phyloP scores from a whole-genome alignment of 176 grass and related monocot genomes.

The Rhynchospora pubera region DNA sequence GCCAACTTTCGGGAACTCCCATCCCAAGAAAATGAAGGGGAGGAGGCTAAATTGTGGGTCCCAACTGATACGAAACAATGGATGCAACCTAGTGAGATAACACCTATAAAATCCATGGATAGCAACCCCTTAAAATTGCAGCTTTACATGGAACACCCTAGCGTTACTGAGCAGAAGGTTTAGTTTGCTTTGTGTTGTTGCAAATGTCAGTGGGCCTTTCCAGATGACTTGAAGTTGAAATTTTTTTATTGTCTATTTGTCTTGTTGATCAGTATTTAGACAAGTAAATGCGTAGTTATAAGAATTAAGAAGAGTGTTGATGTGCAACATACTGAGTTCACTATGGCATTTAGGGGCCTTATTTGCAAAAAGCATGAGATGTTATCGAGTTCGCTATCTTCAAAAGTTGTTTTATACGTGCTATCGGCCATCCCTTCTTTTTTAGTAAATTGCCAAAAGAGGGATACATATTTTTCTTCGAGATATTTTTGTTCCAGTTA shows the following conservation, averaged over 20 bases:
- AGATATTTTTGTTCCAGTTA: too few relatives aligned
- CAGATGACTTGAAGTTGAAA: background rate
- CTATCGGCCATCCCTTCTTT: too few relatives aligned
- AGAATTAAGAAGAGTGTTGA: background rate
- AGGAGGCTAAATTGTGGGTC: conserved; percentile 52
- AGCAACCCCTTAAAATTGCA: conserved; percentile 75
- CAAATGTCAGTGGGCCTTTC: background rate
- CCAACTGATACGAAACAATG: conserved; percentile 75
- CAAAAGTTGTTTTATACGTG: too few relatives aligned
- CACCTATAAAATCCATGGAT: conserved; percentile 80
- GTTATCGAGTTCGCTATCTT: too few relatives aligned
- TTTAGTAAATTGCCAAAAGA: too few relatives aligned
- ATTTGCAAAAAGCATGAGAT: too few relatives aligned
- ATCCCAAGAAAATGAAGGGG: conserved; percentile 5
- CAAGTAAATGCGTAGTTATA: too few relatives aligned
- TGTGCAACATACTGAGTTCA: too few relatives aligned
- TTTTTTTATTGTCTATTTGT: background rate
- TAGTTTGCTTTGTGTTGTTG: background rate
- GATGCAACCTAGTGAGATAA: conserved; percentile 70
- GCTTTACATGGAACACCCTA: conserved; percentile 85
- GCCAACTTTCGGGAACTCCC: conserved; percentile 67
- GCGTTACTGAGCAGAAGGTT: conserved; percentile 28
- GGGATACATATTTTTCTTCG: too few relatives aligned
- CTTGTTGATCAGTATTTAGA: background rate
- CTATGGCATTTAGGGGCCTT: too few relatives aligned